Evolutionary conservation across 345 rosid species (phyloP), one percentile per base, ranked within the genome.

Genomic region (Corchorus capsularis): DNA sequence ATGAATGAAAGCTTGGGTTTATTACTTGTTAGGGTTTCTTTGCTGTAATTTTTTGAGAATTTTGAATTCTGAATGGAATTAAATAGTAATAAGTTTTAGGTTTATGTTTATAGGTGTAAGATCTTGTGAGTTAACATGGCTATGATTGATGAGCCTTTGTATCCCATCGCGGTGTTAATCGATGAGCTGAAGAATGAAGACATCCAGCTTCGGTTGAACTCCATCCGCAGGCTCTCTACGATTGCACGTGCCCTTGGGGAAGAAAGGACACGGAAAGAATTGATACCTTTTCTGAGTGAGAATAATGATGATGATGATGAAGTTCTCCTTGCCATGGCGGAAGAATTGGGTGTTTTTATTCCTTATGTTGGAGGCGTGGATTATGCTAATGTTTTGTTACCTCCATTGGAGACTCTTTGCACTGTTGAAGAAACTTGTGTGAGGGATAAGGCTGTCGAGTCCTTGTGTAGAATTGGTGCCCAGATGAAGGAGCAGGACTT

Each of bases 151-250:
- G 96, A 92, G 84, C 97, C 97, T 74, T 73, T 92, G 1, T 92
- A 92, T 77, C 97, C 97, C 6, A 92, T 92, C 15, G 94, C 92
- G 8, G 92, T 90, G 71, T 87, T 90, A 12, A 87, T 92, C 45
- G 96, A 91, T 73, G 96, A 91, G 89, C 83, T 91, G 0, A 91
- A 92, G 60, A 92, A 92, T 19, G 97, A 92, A 63, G 97, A 92
- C 74, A 90, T 90, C 57, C 97, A 92, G 77, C 92, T 90, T 46
- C 83, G 97, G 5, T 72, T 92, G 80, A 90, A 88, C 79, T 92
- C 97, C 5, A 88, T 92, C 62, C 87, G 88, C 27, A 69, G 90
- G 10, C 90, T 92, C 16, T 90, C 97, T 34, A 90, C 86, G 0
- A 92, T 92, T 59, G 96, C 96, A 0, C 94, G 92, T 45, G 96